These are phyloP conservation scores for Aspergillus hortae DNA, from an alignment of 2,329 filamentous ascomycete genomes.

Conservation along the genomic window DNA sequence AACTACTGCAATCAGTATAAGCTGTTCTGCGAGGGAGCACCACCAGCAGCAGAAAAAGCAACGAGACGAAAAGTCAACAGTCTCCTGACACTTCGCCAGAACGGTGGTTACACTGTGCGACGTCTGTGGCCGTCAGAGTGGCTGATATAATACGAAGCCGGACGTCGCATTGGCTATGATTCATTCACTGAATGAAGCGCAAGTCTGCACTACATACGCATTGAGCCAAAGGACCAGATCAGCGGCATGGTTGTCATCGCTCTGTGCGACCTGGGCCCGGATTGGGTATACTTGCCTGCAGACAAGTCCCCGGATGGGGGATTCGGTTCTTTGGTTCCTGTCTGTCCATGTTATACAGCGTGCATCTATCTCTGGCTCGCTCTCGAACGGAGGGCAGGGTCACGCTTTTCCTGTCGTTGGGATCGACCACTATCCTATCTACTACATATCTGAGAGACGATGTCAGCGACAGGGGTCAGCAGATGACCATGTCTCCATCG, in stretches of 20 bases:
- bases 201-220: too few species aligned
- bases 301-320: background rate
- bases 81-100: background rate
- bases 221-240: too few species aligned
- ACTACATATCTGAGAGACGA: background rate
- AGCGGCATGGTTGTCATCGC: background rate
- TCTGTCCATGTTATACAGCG: too few species aligned
- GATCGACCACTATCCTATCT: background rate
- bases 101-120: background rate
- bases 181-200: too few species aligned
- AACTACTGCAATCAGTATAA: background rate
- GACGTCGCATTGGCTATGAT: too few species aligned
- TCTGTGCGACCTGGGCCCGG: constrained; percentile 3
- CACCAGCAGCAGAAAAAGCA: background rate
- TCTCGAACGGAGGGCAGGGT: too few species aligned
- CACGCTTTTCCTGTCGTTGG: too few species aligned
- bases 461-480: background rate
- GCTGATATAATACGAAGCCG: background rate
- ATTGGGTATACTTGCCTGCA: constrained; percentile 5
- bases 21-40: background rate
- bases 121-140: background rate
- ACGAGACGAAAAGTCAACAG: background rate
- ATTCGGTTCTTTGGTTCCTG: too few species aligned
- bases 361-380: too few species aligned
- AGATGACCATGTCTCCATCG: constrained; percentile 7